phyloP scores from a whole-genome alignment of 2,329 filamentous ascomycete species.

The Lasiodiplodia gonubiensis region DNA sequence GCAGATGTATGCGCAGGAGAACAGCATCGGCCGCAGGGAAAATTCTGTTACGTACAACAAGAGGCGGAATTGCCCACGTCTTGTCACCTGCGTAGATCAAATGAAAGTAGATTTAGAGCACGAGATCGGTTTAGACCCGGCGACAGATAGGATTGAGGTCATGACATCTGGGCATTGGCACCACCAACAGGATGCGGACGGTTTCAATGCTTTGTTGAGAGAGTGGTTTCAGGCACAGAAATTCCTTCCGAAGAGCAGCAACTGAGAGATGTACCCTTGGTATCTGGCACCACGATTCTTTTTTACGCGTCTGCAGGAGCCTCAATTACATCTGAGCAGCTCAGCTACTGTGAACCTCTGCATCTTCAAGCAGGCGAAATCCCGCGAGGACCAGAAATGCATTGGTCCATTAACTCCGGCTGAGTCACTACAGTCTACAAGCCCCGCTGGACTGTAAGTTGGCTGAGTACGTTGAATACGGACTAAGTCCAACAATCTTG shows the following conservation, averaged over 20 bases:
- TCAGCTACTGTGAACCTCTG: too few relatives aligned
- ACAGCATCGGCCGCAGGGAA: conserved; percentile 29
- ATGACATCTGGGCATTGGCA: conserved; percentile 33
- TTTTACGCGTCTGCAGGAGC: too few relatives aligned
- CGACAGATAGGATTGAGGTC: conserved; percentile 30
- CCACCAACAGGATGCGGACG: conserved; percentile 32
- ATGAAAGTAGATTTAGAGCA: conserved; percentile 32
- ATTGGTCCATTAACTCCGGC: too few relatives aligned
- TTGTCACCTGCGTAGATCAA: conserved; percentile 30
- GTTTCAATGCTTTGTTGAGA: conserved; percentile 32
- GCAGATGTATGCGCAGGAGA: conserved; percentile 25
- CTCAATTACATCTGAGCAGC: too few relatives aligned
- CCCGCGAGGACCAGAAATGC: too few relatives aligned
- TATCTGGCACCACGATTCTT: too few relatives aligned
- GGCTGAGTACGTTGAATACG: too few relatives aligned
- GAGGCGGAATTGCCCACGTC: conserved; percentile 30
- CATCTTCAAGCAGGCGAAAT: too few relatives aligned
- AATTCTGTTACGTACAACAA: conserved; percentile 29
- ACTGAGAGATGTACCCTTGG: neutral
- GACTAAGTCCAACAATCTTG: too few relatives aligned
- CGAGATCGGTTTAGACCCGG: conserved; percentile 27
- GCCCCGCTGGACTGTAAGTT: too few relatives aligned
- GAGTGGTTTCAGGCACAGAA: conserved; percentile 32
- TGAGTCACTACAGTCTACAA: too few relatives aligned
- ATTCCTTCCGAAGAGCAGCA: neutral